These are phyloP conservation scores for Astrothelium macrocarpum DNA, from an alignment of 495 filamentous ascomycete species.

Conservation along the genomic window DNA sequence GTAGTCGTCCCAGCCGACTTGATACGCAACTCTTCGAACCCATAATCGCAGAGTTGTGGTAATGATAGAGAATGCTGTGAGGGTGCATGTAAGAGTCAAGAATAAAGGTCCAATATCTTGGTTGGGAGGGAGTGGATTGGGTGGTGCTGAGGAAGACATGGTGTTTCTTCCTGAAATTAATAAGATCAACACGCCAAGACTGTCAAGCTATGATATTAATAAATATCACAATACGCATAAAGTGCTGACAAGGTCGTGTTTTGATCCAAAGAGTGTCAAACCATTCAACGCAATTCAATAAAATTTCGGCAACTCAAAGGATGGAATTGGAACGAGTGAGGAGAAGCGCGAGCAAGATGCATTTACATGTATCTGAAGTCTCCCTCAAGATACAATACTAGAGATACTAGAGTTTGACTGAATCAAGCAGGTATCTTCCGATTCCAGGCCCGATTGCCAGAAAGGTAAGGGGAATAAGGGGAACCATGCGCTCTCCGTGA, in stretches of 20 bases:
- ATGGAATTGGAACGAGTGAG: not conserved
- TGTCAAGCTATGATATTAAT: not conserved
- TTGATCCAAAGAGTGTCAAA: not conserved
- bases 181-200: not conserved
- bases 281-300: not conserved
- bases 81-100: slow-evolving; percentile 16
- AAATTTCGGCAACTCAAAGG: not conserved
- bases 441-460: not conserved
- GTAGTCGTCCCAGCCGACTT: slow-evolving; percentile 22
- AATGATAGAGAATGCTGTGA: slow-evolving; percentile 17
- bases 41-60: slow-evolving; percentile 18
- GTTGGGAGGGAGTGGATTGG: slow-evolving; percentile 11
- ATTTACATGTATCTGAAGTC: not conserved
- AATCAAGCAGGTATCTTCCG: not conserved
- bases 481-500: not conserved
- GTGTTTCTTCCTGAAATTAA: not conserved
- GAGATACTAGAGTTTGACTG: not conserved
- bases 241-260: not conserved
- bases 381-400: not conserved
- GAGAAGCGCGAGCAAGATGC: not conserved
- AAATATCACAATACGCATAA: not conserved
- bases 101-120: slow-evolving; percentile 19
- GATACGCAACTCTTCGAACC: slow-evolving; percentile 12
- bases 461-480: not conserved
- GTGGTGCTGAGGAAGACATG: slow-evolving; percentile 5